Percentiles rank a stretch among this genome's conserved stretches.
phyloP scores from a whole-genome alignment of 495 filamentous ascomycete genomes.

The Xylaria venustula region DNA sequence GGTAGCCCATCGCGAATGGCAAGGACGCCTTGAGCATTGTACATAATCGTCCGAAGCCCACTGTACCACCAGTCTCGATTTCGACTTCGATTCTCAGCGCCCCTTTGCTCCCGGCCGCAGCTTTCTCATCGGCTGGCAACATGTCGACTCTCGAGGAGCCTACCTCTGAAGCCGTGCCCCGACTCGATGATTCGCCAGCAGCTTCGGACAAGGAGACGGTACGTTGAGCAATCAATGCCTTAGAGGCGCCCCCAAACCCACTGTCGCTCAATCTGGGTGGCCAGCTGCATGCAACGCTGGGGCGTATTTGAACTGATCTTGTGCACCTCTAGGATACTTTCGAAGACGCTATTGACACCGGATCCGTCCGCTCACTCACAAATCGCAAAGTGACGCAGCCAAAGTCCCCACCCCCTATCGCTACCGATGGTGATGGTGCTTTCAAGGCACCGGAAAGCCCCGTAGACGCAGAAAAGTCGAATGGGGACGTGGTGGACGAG shows the following conservation, averaged over 20 bases:
- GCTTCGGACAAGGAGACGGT: slow-evolving; percentile 42
- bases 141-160: slow-evolving; percentile 30
- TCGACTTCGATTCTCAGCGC: neutral
- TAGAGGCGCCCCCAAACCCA: slow-evolving; percentile 4
- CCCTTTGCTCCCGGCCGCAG: neutral
- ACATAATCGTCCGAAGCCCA: neutral
- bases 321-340: slow-evolving; percentile 62
- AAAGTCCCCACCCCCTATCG: slow-evolving; percentile 33
- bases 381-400: slow-evolving; percentile 46
- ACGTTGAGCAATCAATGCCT: slow-evolving; percentile 14
- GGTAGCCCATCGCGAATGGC: neutral
- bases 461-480: slow-evolving; percentile 23
- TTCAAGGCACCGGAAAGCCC: slow-evolving; percentile 22
- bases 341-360: slow-evolving; percentile 69
- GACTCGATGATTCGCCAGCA: slow-evolving; percentile 23
- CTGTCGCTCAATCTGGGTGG: neutral
- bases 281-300: neutral
- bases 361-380: slow-evolving; percentile 48
- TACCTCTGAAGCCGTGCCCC: slow-evolving; percentile 22
- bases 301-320: slow-evolving; percentile 11
- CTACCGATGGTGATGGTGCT: slow-evolving; percentile 16
- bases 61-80: neutral
- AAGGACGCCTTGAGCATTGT: neutral
- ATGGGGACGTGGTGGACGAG: slow-evolving; percentile 21
- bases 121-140: slow-evolving; percentile 9